Evolutionary conservation across 768 basidiomycete genomes (phyloP), one percentile per base, ranked within the genome.

Genomic region (Leccinellum luteum): DNA sequence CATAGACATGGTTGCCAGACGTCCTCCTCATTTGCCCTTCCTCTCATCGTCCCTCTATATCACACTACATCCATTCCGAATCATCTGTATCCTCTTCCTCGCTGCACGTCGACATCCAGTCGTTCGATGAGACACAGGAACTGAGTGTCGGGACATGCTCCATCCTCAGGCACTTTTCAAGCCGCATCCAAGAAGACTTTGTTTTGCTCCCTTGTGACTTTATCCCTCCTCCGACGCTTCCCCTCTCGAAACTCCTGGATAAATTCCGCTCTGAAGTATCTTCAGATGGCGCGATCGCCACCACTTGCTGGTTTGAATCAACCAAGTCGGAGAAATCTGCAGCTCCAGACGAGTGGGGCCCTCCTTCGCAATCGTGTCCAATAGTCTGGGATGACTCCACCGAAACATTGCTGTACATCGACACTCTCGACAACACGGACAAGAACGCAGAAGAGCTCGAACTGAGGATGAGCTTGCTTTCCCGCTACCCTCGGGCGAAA

Each of bases 201-300:
- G 82, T 97, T 41, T 73, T 98, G 23, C 81, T 98, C 2, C 89
- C 95, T 7, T 97, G 94, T 67, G 95, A 98, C 71, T 91, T 97
- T 51, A 80, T 94, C 21, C 87, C 94, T 9, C 88, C 94, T 0
- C 76, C 86, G 0, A 75, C 82, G 0, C 78, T 97, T n/a, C 77
- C 87, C 6, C 80, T 98, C 7, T 79, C 80, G 30, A 75, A 74
- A 0, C 74, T 97, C 2, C 76, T 97, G 45, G 85, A 98, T 72
- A 89, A 86, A 66, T 95, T 94, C 70, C 85, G 95, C 31, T 80
- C 82, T 12, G 87, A 93, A 61, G 75, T 82, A 0, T 77, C 85
- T 52, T 79, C 84, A 35, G 80, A 86, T 74, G 81, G 83, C 31
- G 77, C 83, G 45, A 78, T 92, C 62, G 82, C 82, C 2, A 86